Conservation (phyloP, 2,329 filamentous ascomycete species). For the Macrophomina phaseolina region DNA sequence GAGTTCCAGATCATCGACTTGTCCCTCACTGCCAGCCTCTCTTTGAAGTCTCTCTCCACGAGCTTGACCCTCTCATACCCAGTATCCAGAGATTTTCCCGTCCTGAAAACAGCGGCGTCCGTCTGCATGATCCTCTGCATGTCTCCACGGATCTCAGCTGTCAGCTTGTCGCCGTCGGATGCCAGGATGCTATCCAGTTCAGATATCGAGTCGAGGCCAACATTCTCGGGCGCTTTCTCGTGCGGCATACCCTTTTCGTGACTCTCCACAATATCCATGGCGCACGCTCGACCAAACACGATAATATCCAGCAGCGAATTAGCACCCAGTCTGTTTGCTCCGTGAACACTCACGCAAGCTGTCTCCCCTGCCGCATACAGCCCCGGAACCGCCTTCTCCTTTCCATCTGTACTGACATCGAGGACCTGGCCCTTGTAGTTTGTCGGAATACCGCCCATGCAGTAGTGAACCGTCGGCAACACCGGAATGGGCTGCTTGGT, state of each 20-base stretch:
- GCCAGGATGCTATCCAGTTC: conserved; percentile 45
- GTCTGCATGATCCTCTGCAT: conserved; percentile 57
- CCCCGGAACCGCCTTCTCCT: conserved; percentile 51
- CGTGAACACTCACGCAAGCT: conserved; percentile 57
- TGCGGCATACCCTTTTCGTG: conserved; percentile 47
- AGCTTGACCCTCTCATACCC: conserved; percentile 43
- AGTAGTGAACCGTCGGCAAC: conserved; percentile 58
- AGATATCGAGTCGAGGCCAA: conserved; percentile 43
- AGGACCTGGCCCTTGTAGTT: conserved; percentile 57
- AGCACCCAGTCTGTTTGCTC: conserved; percentile 55
- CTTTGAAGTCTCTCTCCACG: conserved; percentile 45
- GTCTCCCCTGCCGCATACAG: conserved; percentile 57
- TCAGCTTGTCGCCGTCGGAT: conserved; percentile 45
- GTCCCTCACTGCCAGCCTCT: conserved; percentile 48
- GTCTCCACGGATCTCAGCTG: conserved; percentile 45
- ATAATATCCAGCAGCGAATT: conserved; percentile 58
- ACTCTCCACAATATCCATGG: conserved; percentile 48
- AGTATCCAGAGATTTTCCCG: conserved; percentile 41
- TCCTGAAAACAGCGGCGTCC: conserved; percentile 55
- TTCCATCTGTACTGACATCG: conserved; percentile 45
- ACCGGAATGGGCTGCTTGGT: conserved; percentile 58
- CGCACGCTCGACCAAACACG: conserved; percentile 56
- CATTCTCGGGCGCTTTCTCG: conserved; percentile 39
- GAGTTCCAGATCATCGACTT: conserved; percentile 57
- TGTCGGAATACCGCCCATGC: conserved; percentile 58